These are phyloP conservation scores for Cetradonia linearis DNA, from an alignment of 495 filamentous ascomycete genomes.

Conservation along the genomic window DNA sequence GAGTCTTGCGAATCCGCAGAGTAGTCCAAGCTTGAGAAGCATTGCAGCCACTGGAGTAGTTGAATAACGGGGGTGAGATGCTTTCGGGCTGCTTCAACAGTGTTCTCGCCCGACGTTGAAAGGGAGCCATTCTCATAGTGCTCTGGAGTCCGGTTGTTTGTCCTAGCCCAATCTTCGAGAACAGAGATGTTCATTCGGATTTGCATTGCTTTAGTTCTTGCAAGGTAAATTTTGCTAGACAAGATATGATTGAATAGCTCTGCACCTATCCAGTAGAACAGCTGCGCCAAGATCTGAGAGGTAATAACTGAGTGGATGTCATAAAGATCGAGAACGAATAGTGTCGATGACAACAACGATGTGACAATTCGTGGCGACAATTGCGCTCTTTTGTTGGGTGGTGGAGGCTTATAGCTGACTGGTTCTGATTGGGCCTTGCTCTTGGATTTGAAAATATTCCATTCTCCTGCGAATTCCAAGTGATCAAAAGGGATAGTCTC, in stretches of 20 bases:
- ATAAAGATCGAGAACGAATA: constrained; percentile 96
- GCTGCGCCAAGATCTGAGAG: constrained; percentile 80
- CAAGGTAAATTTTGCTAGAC: constrained; percentile 87
- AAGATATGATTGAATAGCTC: constrained; percentile 98
- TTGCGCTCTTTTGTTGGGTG: constrained; percentile 87
- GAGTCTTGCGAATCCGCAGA: constrained; percentile 78
- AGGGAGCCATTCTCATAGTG: constrained; percentile 91
- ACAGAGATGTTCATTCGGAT: constrained; percentile 97
- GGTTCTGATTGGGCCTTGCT: constrained; percentile 74
- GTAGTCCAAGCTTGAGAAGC: constrained; percentile 91
- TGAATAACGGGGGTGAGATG: constrained; percentile 90
- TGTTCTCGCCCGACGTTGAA: constrained; percentile 75
- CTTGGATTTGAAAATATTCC: constrained; percentile 93
- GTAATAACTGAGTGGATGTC: constrained; percentile 97
- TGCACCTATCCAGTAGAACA: constrained; percentile 92
- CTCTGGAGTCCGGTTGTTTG: constrained; percentile 88
- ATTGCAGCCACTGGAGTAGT: constrained; percentile 94
- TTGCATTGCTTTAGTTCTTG: constrained; percentile 97
- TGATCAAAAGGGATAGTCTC: constrained; percentile 98
- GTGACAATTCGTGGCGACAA: constrained; percentile 90
- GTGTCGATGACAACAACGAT: constrained; percentile 89
- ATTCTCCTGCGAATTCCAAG: constrained; percentile 93
- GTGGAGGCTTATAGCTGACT: constrained; percentile 84
- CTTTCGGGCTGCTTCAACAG: constrained; percentile 65
- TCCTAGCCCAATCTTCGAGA: constrained; percentile 89